Evolutionary conservation across 768 basidiomycete genomes (phyloP), one percentile per base, ranked within the genome.

Genomic region (Gymnopilus junonius): DNA sequence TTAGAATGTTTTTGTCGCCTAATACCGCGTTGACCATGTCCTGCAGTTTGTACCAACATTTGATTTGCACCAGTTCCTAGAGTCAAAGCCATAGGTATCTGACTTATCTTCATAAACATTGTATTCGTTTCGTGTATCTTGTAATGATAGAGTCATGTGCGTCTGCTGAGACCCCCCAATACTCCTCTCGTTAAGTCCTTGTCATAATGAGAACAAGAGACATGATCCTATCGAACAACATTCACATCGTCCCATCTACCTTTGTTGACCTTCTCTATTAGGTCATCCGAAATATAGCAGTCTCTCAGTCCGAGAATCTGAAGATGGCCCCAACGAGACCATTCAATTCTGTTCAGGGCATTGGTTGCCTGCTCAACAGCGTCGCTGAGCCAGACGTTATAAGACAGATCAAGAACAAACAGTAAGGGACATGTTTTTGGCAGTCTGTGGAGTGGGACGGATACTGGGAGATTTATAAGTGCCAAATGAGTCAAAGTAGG

Each of bases 221-320:
- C 25, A 60, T 17, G 15, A 23, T 53, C 23, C 39, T 53, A 64
- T 39, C 45, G 60, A 53, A 66, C 50, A 43, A 69, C 31, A 17
- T 60, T 42, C 11, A 93, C 78, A 68, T 89, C 89, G 62, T 85
- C 83, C 89, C 90, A 91, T 63, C 88, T 82, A 0, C 84, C 83
- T 68, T 79, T 75, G 67, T 91, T 90, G 40, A 92, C 69, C 58
- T 75, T 80, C 37, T 59, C 65, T 21, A 82, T 57, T 31, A 87
- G 70, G n/a, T 73, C 77, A 40, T 68, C 68, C 1, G 83, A 77
- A 25, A 88, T 67, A 46, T 72, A 69, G 72, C 87, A 90, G 42
- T 73, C 83, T 65, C 88, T 77, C 55, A 90, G 71, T 1, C 87
- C 90, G 29, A 92, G 71, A 12, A 86, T 75, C 61, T 77, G 75